Evolutionary conservation across 441 rosid genomes (phyloP).

Genomic region (Erysimum cheiri): DNA sequence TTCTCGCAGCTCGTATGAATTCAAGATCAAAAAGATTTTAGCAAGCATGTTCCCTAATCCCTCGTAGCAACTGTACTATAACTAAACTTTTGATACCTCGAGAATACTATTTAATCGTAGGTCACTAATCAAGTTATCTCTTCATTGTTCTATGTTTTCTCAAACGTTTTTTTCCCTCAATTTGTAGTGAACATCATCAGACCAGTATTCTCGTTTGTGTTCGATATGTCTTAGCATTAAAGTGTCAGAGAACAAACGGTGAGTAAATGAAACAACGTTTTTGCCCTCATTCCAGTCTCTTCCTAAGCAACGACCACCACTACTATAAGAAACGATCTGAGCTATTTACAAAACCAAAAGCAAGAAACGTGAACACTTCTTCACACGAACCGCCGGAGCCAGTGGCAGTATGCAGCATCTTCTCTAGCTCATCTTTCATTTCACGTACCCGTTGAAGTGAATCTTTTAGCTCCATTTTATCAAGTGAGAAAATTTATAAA

Average conservation of each 20-base stretch:
- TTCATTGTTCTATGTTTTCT: neutral
- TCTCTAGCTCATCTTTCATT: no score
- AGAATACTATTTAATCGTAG: constrained; percentile 5
- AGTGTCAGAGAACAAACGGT: neutral
- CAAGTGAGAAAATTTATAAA: no score
- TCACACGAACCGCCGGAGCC: no score
- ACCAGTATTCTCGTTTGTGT: neutral
- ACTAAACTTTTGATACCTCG: constrained; percentile 17
- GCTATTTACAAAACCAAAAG: constrained; percentile 4
- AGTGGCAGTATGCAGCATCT: no score
- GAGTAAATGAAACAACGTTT: neutral
- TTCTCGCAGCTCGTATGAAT: constrained; percentile 52
- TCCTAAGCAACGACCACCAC: neutral
- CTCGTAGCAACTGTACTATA: constrained; percentile 33
- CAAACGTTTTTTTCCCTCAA: neutral
- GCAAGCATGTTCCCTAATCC: constrained; percentile 21
- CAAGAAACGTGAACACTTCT: neutral
- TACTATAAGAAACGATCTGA: neutral
- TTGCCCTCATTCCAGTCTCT: neutral
- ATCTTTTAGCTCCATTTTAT: no score
- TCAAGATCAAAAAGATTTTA: constrained; percentile 46
- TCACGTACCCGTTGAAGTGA: no score
- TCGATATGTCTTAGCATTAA: neutral
- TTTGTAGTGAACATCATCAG: neutral
- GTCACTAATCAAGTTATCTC: constrained; percentile 1